Evolutionary conservation across 2,329 filamentous ascomycete species (phyloP), one percentile per base, ranked within the genome.

Genomic region (Aspergillus eucalypticola): DNA sequence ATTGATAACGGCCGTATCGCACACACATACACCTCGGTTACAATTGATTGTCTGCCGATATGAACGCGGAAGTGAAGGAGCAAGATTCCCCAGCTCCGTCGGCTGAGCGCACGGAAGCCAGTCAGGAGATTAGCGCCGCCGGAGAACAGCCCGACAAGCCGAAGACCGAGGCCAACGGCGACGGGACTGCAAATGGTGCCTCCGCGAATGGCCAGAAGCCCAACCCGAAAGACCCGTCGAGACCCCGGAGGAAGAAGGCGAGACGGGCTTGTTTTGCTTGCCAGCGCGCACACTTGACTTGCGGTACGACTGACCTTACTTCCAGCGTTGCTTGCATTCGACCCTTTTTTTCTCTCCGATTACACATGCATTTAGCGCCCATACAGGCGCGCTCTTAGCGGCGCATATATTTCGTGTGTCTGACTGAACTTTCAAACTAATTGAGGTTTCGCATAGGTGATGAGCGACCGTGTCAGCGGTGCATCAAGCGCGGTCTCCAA

Each of bases 271-370:
- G 95, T 78, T 96, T 90, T 85, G 94, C 95, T 65, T 99, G 95
- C 78, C 95, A 99, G 80, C 86, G 94, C 78, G 95, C 95, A 64
- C 95, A 99, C 84, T 82, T 99, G 75, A 99, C 95, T 66, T 99
- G 95, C 82, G 94, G 95, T 98, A 90, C 85, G 93, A 60, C 59
- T 60, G 25, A 35, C 49, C 49, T 55, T 56, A 27, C 21, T 35
- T 61, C 35, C 42, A 54, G 41, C 53, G 51, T 55, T 57, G 44
- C 38, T 59, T 50, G 42, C 44, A 35, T 56, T 60, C 27, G 42
- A 35, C 15, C 55, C 53, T 42, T 27, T 53, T 41, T 29, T 62
- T 53, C 55, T 46, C 54, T 60, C 41, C 56, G 25, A n/a, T 23
- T 59, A 53, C 48, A 60, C 25, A 48, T 42, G 21, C 17, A n/a